Base-by-base conservation (phyloP, 208 protist genomes). In the Acanthamoeba healyi region DNA sequence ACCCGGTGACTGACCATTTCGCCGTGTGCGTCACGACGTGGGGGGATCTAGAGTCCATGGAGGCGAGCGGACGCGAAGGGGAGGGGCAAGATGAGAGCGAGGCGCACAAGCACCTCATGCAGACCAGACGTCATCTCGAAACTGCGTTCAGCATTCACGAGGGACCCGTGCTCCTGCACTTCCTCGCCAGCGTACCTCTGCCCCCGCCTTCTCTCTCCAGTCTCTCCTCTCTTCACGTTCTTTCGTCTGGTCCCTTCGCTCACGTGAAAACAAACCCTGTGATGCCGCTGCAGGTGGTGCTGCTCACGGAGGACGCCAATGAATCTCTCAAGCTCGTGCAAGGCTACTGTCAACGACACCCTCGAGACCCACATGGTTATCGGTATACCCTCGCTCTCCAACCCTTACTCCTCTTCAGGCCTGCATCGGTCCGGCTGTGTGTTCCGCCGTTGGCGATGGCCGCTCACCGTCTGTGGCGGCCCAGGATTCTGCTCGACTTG, bases 341-440 rank as follows among this genome's bases (percentile, higher is more conserved):
- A 22, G 29, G 10, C n/a, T 74, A 74, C 36, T 74, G 65, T 74
- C 65, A 74, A 19, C 65, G 65, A 10, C n/a, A 74, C 65, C 65
- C 65, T 38, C 65, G 9, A 10, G 65, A 74, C 65, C 65, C 65
- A 19, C 65, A 74, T 26, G 65, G 65, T 12, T 29, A 42, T 19
- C n/a, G 65, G 65, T 74, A 3, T 6, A 5, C 36, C 54, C 54
- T 61, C 54, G 2, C 22, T 61, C 22, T 61, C 54, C 4, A 26
- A 4, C 24, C 54, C 24, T 19, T 61, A 5, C 24, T 61, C 24
- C 54, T 61, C 54, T 24, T 61, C 22, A 49, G 12, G 44, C 4
- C 9, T 4, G 12, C 9, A 49, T 49, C 9, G 44, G 4, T 12
- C 44, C 4, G 4, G 9, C 44, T 49, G 4, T 49, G 44, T 49